Percentiles rank a stretch among this genome's conserved stretches.
Conservation (phyloP, 805 yeast species). For the Jamesozyma gamospora region DNA sequence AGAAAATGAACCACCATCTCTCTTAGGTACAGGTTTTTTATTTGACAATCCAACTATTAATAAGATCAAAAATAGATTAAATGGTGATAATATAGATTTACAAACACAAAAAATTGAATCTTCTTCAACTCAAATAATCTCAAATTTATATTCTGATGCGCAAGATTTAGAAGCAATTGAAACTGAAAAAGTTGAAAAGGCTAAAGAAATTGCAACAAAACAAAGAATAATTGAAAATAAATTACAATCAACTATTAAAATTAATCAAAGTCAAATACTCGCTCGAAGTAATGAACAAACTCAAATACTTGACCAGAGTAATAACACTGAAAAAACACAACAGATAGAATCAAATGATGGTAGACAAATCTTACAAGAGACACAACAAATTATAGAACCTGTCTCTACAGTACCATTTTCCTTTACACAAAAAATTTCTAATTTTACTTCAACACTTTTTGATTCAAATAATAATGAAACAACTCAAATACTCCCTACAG, state of each 20-base stretch:
- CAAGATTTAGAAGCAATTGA: slow-evolving; percentile 8
- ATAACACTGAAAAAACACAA: no score
- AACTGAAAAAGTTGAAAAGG: neutral
- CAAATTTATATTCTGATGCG: slow-evolving; percentile 21
- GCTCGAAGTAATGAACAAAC: no score
- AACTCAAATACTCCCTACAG: no score
- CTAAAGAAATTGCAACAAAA: neutral
- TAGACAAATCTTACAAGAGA: neutral
- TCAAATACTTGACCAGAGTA: no score
- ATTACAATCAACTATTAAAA: neutral
- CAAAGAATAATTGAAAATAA: neutral
- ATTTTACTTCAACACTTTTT: neutral
- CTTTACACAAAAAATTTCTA: neutral
- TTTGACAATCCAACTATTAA: slow-evolving; percentile 15
- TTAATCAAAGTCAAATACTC: neutral
- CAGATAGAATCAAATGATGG: neutral
- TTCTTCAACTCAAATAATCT: slow-evolving; percentile 9
- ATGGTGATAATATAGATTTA: slow-evolving; percentile 1
- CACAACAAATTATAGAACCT: neutral
- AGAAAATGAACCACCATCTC: slow-evolving; percentile 6
- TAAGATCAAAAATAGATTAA: slow-evolving; percentile 18
- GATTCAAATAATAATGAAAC: no score
- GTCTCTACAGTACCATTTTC: neutral
- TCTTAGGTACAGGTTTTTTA: slow-evolving; percentile 17
- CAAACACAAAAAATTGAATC: neutral